Base-by-base conservation (phyloP, 176 grass and related monocot genomes). In the Lolium perenne region DNA sequence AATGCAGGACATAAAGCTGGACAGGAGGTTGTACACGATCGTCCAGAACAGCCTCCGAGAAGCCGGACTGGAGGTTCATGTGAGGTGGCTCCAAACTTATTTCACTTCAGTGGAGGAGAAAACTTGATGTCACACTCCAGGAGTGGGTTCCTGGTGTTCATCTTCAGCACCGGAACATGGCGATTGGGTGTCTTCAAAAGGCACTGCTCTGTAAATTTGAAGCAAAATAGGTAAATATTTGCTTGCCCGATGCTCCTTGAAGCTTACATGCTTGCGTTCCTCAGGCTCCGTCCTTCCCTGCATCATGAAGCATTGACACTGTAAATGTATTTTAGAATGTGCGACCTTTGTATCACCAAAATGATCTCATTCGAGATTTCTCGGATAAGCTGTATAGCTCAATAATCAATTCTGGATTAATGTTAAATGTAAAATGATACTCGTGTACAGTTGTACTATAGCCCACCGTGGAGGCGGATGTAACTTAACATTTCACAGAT, bases 31-130 rank as follows among this genome's bases (percentile, higher is more conserved):
- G 81, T 90, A 92, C 80, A 81, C 80, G 78, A 95, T 74, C 47
- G 93, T 93, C 71, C 38, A 86, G 57, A 94, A 87, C 58, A 89
- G 90, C 60, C 89, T 98, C 74, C 86, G 71, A 20, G 93, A 95
- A 55, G 93, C 93, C 38, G 92, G 91, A 35, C 86, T 95, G 68
- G 88, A 92, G 80, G 76, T 98, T 58, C 91, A 95, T 88, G 79
- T 86, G 1, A 88, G 83, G 59, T 91, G 93, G 96, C 88, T 98
- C 29, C 59, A 91, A 43, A 91, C 84, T 47, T 95, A 93, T 74
- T 98, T 98, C 74, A 86, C n/a, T 13, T 85, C 82, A 70, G 73
- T 74, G 74, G 57, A 89, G 60, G 96, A 91, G 82, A 89, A 94
- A 83, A 96, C 94, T 65, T 96, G 86, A 96, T 88, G 29, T 1